Conservation (phyloP, 768 basidiomycete species). For the Suillus clintonianus region DNA sequence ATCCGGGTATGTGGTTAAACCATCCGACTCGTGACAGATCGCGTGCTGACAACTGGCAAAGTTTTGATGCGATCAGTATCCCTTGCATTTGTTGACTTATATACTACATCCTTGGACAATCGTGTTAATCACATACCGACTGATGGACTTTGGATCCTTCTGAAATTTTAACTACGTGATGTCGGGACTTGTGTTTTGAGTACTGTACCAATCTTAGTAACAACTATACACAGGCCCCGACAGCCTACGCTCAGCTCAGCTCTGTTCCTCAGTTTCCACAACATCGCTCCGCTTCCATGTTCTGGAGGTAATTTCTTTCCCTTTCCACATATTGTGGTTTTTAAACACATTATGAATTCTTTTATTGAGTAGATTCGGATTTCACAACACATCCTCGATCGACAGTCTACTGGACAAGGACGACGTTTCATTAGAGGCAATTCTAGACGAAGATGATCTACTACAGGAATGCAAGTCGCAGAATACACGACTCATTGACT, state of each 20-base stretch:
- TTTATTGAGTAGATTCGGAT: constrained; percentile 69
- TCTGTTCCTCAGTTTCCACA: constrained; percentile 5
- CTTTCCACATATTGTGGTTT: neutral
- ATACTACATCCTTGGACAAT: constrained; percentile 9
- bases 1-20: constrained; percentile 68
- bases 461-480: constrained; percentile 95
- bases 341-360: constrained; percentile 7
- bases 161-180: constrained; percentile 1
- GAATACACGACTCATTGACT: constrained; percentile 86
- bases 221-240: constrained; percentile 10
- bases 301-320: constrained; percentile 45
- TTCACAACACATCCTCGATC: constrained; percentile 86
- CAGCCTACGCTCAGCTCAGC: neutral
- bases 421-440: constrained; percentile 84
- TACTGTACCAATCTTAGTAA: constrained; percentile 28
- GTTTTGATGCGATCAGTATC: constrained; percentile 29
- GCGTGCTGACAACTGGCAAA: constrained; percentile 7
- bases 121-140: constrained; percentile 25
- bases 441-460: constrained; percentile 92
- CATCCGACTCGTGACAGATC: neutral
- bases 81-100: constrained; percentile 18
- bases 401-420: constrained; percentile 91
- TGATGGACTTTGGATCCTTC: constrained; percentile 8
- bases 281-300: constrained; percentile 35
- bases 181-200: constrained; percentile 2